Conservation (phyloP, 73 alveolate species). For the Paramecium octaurelia region DNA sequence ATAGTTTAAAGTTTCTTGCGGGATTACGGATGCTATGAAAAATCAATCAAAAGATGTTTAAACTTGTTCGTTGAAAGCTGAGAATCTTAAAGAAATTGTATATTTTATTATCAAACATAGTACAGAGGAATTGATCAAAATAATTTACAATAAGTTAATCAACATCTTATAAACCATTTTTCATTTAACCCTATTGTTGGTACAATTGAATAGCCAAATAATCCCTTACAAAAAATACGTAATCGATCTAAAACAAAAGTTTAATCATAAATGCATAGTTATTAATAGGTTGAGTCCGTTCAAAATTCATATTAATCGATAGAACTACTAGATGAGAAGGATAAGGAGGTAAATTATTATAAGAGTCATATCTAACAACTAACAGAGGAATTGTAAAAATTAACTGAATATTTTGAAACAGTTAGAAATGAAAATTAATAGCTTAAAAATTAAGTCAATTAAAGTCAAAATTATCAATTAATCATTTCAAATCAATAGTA, state of each 20-base stretch:
- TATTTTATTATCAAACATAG: not conserved
- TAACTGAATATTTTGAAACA: not conserved
- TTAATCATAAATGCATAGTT: not conserved
- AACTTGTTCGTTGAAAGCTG: not conserved
- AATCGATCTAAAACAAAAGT: not conserved
- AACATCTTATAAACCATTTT: not conserved
- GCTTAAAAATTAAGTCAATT: not conserved
- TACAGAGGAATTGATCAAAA: not conserved
- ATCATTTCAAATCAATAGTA: not conserved
- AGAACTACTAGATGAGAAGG: not conserved
- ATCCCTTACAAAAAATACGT: not conserved
- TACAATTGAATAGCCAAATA: not conserved
- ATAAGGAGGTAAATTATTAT: not conserved
- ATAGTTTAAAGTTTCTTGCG: not conserved
- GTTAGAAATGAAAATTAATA: not conserved
- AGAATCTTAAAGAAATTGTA: not conserved
- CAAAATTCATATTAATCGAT: not conserved
- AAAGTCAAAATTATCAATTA: not conserved
- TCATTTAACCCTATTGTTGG: not conserved
- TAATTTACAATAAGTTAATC: not conserved
- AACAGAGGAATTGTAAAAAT: not conserved
- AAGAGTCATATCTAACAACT: not conserved
- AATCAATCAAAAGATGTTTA: not conserved
- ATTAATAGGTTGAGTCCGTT: not conserved
- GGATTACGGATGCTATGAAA: not conserved